Evolutionary conservation across 129 eudicot species (phyloP).

Genomic region (Escallonia herrerae): DNA sequence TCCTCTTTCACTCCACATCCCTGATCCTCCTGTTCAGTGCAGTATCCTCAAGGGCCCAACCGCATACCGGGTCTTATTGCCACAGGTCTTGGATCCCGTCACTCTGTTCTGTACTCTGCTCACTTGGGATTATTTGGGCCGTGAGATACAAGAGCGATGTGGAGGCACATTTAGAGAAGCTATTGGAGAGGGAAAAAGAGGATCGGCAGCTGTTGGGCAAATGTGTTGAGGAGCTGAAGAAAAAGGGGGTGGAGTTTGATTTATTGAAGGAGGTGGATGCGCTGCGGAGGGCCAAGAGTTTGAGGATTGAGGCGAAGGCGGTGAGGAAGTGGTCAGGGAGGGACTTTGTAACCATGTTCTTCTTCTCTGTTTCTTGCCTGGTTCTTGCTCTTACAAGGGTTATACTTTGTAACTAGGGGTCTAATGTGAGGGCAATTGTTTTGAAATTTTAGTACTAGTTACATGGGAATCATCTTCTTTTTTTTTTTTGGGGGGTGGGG

Average conservation of each 20-base stretch:
- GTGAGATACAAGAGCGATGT: slow-evolving; percentile 66
- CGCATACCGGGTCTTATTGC: slow-evolving; percentile 17
- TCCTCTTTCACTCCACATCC: slow-evolving; percentile 71
- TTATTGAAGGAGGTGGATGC: slow-evolving; percentile 92
- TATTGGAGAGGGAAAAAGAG: slow-evolving; percentile 78
- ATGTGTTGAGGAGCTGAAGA: slow-evolving; percentile 86
- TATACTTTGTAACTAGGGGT: slow-evolving; percentile 49
- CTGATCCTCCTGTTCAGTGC: slow-evolving; percentile 57
- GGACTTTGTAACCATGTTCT: slow-evolving; percentile 69
- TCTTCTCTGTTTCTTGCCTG: slow-evolving; percentile 56
- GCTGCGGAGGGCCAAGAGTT: slow-evolving; percentile 73
- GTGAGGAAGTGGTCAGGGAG: slow-evolving; percentile 76
- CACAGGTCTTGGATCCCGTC: slow-evolving; percentile 73
- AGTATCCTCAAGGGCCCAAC: slow-evolving; percentile 8
- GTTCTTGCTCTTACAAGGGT: slow-evolving; percentile 71
- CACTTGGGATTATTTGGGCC: slow-evolving; percentile 79
- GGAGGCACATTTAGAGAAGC: slow-evolving; percentile 65
- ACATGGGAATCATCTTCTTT: slow-evolving; percentile 3
- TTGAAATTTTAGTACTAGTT: not conserved
- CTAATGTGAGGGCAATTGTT: not conserved
- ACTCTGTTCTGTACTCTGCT: slow-evolving; percentile 52
- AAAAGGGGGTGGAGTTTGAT: slow-evolving; percentile 83
- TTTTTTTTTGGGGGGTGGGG: not conserved
- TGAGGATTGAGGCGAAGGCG: slow-evolving; percentile 52
- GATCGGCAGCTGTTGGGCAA: slow-evolving; percentile 67